These are phyloP conservation scores for Paraurostyla sp. DNA, from an alignment of 73 alveolate genomes.

Conservation along the genomic window DNA sequence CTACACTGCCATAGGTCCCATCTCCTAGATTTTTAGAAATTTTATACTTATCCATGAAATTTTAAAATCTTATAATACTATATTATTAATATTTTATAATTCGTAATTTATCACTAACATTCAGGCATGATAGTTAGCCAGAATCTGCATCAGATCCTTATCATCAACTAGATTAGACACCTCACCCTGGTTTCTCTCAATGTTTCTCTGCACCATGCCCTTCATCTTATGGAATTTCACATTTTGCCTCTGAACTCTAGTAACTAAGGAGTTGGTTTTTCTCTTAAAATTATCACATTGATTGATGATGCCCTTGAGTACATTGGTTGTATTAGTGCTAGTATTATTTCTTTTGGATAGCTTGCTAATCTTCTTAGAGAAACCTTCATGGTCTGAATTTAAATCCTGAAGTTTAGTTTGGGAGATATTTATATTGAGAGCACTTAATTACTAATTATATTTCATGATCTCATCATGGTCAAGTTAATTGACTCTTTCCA, in stretches of 20 bases:
- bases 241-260: background rate
- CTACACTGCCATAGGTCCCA: conserved; percentile 87
- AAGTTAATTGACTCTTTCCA: too few relatives aligned
- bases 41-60: conserved; percentile 80
- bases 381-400: too few relatives aligned
- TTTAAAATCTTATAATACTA: background rate
- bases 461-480: too few relatives aligned
- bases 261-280: background rate
- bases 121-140: conserved; percentile 24
- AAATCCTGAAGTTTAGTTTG: too few relatives aligned
- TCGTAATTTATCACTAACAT: background rate
- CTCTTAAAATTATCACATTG: conserved; percentile 13
- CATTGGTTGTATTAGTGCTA: background rate
- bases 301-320: background rate
- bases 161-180: conserved; percentile 23
- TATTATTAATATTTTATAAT: background rate
- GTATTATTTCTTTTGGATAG: background rate
- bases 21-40: conserved; percentile 81
- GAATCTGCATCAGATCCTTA: conserved; percentile 37
- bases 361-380: background rate
- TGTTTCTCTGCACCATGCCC: conserved; percentile 32
- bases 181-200: conserved; percentile 26
- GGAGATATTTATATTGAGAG: too few relatives aligned
- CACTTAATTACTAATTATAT: too few relatives aligned
- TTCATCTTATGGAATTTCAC: background rate